Base-by-base conservation (phyloP, 306 rosid genomes). In the Gastrolobium bilobum region DNA sequence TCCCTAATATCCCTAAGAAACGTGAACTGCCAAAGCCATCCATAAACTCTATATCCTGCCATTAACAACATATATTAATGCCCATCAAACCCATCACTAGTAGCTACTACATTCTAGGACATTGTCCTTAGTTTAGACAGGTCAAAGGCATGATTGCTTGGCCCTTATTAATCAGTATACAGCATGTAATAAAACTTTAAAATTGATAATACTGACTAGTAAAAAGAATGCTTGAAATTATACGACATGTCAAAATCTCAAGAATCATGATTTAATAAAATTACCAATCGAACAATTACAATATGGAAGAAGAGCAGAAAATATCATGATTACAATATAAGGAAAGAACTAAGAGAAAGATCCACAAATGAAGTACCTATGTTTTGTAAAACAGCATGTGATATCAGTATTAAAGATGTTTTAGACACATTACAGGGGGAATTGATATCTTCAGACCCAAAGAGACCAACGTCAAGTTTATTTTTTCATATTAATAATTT, bases 341-440 rank as follows among this genome's bases (percentile, higher is more conserved):
- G 11, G 38, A 53, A 68, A 71, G 38, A 65, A 3, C 51, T 64
- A 4, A 52, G 58, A 14, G 33, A 39, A 15, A 63, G 50, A 34
- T 14, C 74, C 59, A 33, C 30, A 33, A 34, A 40, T 20, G 71
- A 40, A 66, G 43, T 48, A 47, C 59, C 59, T 69, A n/a, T 46
- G 7, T 68, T 68, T 3, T n/a, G 48, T 40, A 53, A n/a, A 33
- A 71, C 5, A 50, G 66, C 42, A 43, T 11, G 37, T 11, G 37
- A 33, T 59, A 46, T 39, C 54, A 2, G 11, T 26, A 31, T 30
- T 5, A 74, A 59, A 74, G 11, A 40, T 42, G 71, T 10, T 46
- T 15, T 30, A 10, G 5, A 53, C 34, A 73, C n/a, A 44, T 39
- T 30, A 13, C 43, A 57, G 34, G 44, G 5, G 44, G 5, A 42